Evolutionary conservation across 2,329 filamentous ascomycete species (phyloP), one percentile per base, ranked within the genome.

Genomic region (Blastomyces gilchristii): DNA sequence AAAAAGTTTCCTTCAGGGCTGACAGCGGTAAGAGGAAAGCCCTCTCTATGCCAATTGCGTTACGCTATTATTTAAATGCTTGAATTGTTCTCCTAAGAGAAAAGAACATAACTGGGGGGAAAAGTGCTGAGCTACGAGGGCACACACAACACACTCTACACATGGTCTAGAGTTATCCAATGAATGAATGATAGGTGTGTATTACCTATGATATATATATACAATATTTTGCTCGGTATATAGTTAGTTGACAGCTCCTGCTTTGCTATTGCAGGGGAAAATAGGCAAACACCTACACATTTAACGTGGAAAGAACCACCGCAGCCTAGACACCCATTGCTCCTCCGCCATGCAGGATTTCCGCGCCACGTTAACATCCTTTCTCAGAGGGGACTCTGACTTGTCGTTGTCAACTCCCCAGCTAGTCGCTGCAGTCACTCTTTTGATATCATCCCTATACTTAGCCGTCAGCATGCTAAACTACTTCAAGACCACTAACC

Each of bases 401-500:
- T n/a, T 49, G 16, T 59, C 43, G 6, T 39, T 39, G 34, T 62
- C 69, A 14, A 62, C 67, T 18, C 58, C 75, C 39, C 59, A 67
- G 45, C 49, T 67, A 25, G 62, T 41, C 47, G 37, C 60, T 59
- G 53, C 58, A 16, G 54, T 60, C 49, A 59, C 45, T 62, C 63
- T 66, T 60, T 67, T 64, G 52, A 68, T 69, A 60, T 59, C 73
- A 58, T 69, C 76, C 62, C 63, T 72, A 60, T 77, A 73, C 63
- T 68, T 70, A 56, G 60, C 72, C 54, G 69, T 69, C 67, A 74
- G 73, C 53, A 77, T 79, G 77, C 69, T 77, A 63, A 73, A 76
- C 56, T 72, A 49, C 58, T 58, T 76, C 62, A 68, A 69, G 12
- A 63, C 68, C 57, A 87, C 83, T 68, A 91, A 96, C 73, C 83